phyloP scores from a whole-genome alignment of 768 basidiomycete genomes.

The Russula sp. region DNA sequence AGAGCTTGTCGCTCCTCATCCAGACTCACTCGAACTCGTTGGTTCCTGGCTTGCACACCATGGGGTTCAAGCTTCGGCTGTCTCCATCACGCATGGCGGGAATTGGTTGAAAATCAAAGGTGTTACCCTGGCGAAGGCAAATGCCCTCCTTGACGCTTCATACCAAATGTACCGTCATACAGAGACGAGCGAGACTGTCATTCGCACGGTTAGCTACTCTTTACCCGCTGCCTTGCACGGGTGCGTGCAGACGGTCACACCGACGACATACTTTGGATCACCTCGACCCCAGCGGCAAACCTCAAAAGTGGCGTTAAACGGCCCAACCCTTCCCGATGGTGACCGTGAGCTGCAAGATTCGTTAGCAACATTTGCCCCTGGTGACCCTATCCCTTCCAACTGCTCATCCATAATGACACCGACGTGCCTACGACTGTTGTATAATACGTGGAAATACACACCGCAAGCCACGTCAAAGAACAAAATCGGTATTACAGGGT shows the following conservation, averaged over 20 bases:
- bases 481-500: slow-evolving; percentile 43
- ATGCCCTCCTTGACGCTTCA: slow-evolving; percentile 54
- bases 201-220: slow-evolving; percentile 60
- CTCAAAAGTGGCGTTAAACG: slow-evolving; percentile 52
- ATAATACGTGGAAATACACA: slow-evolving; percentile 37
- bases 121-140: slow-evolving; percentile 54
- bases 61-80: slow-evolving; percentile 41
- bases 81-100: slow-evolving; percentile 46
- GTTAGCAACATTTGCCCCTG: neutral
- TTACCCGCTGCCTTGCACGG: slow-evolving; percentile 51
- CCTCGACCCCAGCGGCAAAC: slow-evolving; percentile 52
- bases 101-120: slow-evolving; percentile 53
- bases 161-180: slow-evolving; percentile 57
- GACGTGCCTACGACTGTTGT: slow-evolving; percentile 38
- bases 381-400: slow-evolving; percentile 41
- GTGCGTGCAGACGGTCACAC: slow-evolving; percentile 58
- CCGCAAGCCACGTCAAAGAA: slow-evolving; percentile 36
- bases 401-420: slow-evolving; percentile 43
- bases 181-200: slow-evolving; percentile 46
- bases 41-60: slow-evolving; percentile 55
- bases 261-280: slow-evolving; percentile 60
- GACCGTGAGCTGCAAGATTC: slow-evolving; percentile 20
- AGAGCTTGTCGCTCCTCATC: slow-evolving; percentile 53
- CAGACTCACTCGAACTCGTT: slow-evolving; percentile 48
- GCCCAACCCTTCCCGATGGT: slow-evolving; percentile 40